Percentiles rank a stretch among this genome's conserved stretches.
These are phyloP conservation scores for Remersonia thermophila DNA, from an alignment of 2,329 filamentous ascomycete genomes.

Conservation along the genomic window DNA sequence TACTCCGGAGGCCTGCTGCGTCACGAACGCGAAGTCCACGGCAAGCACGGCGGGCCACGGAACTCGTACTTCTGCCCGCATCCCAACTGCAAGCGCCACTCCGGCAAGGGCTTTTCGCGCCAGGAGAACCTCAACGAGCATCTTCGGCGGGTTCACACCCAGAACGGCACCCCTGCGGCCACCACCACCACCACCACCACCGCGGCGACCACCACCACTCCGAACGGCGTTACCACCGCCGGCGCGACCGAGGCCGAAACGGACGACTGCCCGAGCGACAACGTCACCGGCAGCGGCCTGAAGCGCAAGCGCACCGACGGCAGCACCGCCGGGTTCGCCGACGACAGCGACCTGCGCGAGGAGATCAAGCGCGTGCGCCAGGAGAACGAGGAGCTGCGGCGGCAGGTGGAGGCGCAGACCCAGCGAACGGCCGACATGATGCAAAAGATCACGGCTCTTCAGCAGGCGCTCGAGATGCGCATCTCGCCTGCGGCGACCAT, in stretches of 20 bases:
- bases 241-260: constrained; percentile 26
- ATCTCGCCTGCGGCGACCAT: constrained; percentile 2
- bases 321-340: not conserved
- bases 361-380: constrained; percentile 55
- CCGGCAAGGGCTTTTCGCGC: constrained; percentile 79
- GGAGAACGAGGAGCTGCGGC: constrained; percentile 49
- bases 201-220: not conserved
- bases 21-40: constrained; percentile 88
- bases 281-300: constrained; percentile 26
- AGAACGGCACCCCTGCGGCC: constrained; percentile 23
- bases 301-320: constrained; percentile 33
- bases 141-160: constrained; percentile 73
- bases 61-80: constrained; percentile 81
- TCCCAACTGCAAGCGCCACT: constrained; percentile 75
- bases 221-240: constrained; percentile 11
- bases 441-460: constrained; percentile 11
- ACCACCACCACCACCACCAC: not conserved
- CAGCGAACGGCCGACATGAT: constrained; percentile 25
- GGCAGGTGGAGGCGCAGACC: constrained; percentile 36
- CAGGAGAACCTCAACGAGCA: constrained; percentile 94
- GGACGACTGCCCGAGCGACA: constrained; percentile 37
- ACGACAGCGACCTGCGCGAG: constrained; percentile 40
- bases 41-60: constrained; percentile 77
- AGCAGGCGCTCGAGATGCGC: constrained; percentile 9
- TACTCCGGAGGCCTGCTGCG: constrained; percentile 83